phyloP scores from a whole-genome alignment of 768 basidiomycete genomes.

The Tephrocybe sp. region DNA sequence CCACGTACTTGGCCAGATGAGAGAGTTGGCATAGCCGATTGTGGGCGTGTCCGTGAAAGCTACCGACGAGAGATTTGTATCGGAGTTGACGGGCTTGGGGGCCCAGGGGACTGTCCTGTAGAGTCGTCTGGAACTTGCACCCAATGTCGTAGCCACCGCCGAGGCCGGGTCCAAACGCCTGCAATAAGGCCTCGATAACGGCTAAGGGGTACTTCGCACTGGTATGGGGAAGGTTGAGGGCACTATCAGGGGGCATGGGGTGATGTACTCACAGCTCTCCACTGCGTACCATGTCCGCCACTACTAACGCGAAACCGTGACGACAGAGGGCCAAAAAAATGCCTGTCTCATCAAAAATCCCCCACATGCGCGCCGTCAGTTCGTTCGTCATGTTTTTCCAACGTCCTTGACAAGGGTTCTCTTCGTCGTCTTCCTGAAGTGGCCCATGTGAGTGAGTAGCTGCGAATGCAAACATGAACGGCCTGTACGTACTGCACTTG shows the following conservation, averaged over 20 bases:
- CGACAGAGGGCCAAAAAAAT: neutral
- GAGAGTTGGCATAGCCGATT: conserved; percentile 25
- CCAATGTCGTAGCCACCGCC: conserved; percentile 29
- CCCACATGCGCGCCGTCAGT: neutral
- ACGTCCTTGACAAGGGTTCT: neutral
- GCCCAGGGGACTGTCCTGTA: conserved; percentile 21
- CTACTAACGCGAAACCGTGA: neutral
- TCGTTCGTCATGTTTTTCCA: conserved; percentile 1
- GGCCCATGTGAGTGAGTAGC: too few relatives aligned
- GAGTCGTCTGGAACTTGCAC: conserved; percentile 23
- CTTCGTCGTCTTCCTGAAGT: neutral
- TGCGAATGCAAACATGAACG: too few relatives aligned
- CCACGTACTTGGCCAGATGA: conserved; percentile 22
- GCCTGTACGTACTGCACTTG: too few relatives aligned
- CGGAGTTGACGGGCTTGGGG: neutral
- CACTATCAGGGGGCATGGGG: too few relatives aligned
- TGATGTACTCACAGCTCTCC: neutral
- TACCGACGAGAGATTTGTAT: conserved; percentile 16
- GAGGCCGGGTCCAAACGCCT: conserved; percentile 18
- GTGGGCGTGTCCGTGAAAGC: conserved; percentile 29
- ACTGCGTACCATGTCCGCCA: neutral
- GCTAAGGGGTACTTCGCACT: conserved; percentile 29
- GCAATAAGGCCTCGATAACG: conserved; percentile 17
- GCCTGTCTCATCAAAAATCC: neutral
- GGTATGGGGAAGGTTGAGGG: too few relatives aligned